These are phyloP conservation scores for Penicillium mononematosum DNA, from an alignment of 495 filamentous ascomycete genomes.

Conservation along the genomic window DNA sequence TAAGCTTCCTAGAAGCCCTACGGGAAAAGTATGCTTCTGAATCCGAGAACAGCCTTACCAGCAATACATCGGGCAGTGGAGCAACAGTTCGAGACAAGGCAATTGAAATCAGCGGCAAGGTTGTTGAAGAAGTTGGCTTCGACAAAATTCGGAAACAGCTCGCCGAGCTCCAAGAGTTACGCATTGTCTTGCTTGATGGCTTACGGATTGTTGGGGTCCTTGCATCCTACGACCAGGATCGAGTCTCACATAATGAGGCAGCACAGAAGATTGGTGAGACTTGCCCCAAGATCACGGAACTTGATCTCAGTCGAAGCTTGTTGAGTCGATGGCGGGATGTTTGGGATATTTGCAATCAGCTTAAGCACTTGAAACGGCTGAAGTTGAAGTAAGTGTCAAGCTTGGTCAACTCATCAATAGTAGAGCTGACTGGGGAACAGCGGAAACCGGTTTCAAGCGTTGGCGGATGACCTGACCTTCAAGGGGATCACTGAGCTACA, in stretches of 20 bases:
- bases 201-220: constrained; percentile 54
- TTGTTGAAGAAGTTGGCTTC: constrained; percentile 93
- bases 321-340: constrained; percentile 66
- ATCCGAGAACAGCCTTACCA: constrained; percentile 26
- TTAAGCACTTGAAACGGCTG: constrained; percentile 61
- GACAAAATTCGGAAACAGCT: constrained; percentile 84
- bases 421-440: constrained; percentile 44
- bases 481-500: constrained; percentile 63
- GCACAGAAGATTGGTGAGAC: constrained; percentile 34
- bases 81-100: constrained; percentile 34
- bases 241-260: constrained; percentile 26
- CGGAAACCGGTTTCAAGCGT: constrained; percentile 69
- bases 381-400: constrained; percentile 62
- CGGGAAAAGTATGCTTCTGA: constrained; percentile 77
- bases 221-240: constrained; percentile 34
- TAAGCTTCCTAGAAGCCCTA: constrained; percentile 76
- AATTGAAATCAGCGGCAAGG: constrained; percentile 78
- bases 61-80: constrained; percentile 16
- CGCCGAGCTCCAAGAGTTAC: constrained; percentile 72
- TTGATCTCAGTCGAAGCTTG: constrained; percentile 85
- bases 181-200: constrained; percentile 78
- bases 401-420: neutral
- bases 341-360: constrained; percentile 62
- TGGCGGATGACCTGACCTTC: constrained; percentile 49
- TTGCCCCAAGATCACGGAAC: constrained; percentile 66